A percentile compares a stretch with the other conserved stretches of the same genome.
These are phyloP conservation scores for Plasmodium fragile DNA, from an alignment of 169 alveolate species.

Conservation along the genomic window DNA sequence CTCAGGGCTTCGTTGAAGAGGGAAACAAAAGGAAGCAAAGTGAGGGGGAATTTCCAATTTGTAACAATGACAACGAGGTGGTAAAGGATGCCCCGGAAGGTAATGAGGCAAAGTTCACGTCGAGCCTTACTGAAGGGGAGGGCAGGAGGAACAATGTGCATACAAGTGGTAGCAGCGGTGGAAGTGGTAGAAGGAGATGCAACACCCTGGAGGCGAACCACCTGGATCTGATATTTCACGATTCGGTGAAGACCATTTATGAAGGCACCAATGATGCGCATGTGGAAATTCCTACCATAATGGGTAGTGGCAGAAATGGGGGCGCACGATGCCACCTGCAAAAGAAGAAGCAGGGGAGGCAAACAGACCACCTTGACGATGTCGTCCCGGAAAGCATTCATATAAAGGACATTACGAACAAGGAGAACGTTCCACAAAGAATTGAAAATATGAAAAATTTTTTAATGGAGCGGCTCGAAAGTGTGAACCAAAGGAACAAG, in stretches of 20 bases:
- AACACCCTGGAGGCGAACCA: neutral
- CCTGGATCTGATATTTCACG: slow-evolving; percentile 18
- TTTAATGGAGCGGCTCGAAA: neutral
- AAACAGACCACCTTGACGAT: neutral
- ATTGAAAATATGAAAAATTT: slow-evolving; percentile 15
- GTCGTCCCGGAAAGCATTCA: neutral
- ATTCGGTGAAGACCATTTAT: slow-evolving; percentile 13
- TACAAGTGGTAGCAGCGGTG: neutral
- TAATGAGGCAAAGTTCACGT: neutral
- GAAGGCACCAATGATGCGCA: slow-evolving; percentile 47
- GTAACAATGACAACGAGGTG: neutral
- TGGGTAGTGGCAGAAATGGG: neutral
- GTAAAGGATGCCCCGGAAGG: neutral
- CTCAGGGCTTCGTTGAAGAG: neutral
- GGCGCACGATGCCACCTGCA: neutral
- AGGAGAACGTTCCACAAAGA: neutral
- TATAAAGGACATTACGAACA: neutral
- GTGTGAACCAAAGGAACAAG: slow-evolving; percentile 6
- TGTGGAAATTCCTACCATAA: slow-evolving; percentile 32
- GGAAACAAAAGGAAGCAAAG: neutral
- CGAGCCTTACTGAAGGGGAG: neutral
- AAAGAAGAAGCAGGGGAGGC: neutral
- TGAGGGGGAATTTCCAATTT: neutral
- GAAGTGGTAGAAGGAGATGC: neutral
- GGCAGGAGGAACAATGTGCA: neutral